Base-by-base conservation (phyloP, 257 asterid species). In the Euphrasia confusa region DNA sequence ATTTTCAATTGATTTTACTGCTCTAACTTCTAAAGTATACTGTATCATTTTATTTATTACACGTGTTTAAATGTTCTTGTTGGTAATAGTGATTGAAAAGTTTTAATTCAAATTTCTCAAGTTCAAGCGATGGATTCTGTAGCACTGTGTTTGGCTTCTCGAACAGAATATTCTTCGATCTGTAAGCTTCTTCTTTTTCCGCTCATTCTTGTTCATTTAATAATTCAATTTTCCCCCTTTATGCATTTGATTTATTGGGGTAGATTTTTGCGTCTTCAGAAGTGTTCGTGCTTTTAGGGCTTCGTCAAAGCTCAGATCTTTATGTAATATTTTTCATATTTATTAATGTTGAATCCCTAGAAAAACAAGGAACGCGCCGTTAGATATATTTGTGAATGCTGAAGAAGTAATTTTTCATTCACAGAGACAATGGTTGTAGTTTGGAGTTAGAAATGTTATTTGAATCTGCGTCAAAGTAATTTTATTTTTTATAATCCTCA, bases 271-370 rank as follows among this genome's bases (percentile, higher is more conserved):
- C 10, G 42, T 78, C 73, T 37, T 9, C 55, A 54, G 58, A 61
- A 64, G 60, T 49, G 42, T 65, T 71, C 70, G 70, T 72, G 63
- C 58, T 32, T 71, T 45, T 81, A 78, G 87, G 87, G 81, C 76
- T 80, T 75, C 78, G 72, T 15, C 56, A 68, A 67, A 68, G 81
- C 76, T 63, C 75, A 71, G 84, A 81, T 81, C 84, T 71, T 81
- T 67, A 66, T 64, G 72, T 49, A 68, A 26, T 70, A 32, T 52
- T 59, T 67, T 33, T 47, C 57, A 14, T 71, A 21, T 60, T 73
- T 59, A 40, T 49, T 50, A 3, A 13, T 63, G 73, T 67, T 71
- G 27, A 72, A 69, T 80, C 79, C 74, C 71, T 11, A 70, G 64
- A 30, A 37, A 53, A 30, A 47, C 52, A 65, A 45, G 66, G 47